Percentiles rank a stretch among this genome's conserved stretches.
Conservation (phyloP, 306 rosid genomes). For the Citrullus colocynthis region DNA sequence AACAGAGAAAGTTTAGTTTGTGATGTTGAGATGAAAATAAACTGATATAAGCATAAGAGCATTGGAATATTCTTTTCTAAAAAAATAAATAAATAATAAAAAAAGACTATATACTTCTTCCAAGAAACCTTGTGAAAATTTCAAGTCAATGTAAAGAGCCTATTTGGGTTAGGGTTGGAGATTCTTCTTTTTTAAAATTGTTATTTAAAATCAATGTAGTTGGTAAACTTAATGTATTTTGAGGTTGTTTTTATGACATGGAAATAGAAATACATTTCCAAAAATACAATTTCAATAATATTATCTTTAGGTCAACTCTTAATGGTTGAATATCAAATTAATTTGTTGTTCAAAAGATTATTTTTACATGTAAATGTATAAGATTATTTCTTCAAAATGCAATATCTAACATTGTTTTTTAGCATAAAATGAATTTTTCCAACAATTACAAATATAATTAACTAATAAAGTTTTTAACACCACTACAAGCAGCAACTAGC, state of each 20-base stretch:
- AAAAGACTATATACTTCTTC: not conserved
- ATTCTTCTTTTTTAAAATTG: not conserved
- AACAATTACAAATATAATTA: too few relatives aligned
- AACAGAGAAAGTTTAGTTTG: not conserved
- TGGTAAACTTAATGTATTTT: not conserved
- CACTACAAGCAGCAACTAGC: too few relatives aligned
- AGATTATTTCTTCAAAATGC: too few relatives aligned
- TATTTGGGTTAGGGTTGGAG: not conserved
- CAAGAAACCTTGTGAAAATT: not conserved
- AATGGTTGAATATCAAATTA: not conserved
- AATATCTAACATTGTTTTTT: too few relatives aligned
- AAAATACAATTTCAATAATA: too few relatives aligned
- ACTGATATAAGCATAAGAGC: not conserved
- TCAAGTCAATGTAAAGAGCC: not conserved
- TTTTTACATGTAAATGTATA: not conserved
- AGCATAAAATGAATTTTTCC: too few relatives aligned
- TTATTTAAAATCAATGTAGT: not conserved
- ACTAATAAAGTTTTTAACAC: too few relatives aligned
- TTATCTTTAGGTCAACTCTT: too few relatives aligned
- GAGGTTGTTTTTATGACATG: too few relatives aligned
- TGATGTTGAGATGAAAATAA: not conserved
- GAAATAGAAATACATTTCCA: too few relatives aligned
- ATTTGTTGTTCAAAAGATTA: too few relatives aligned
- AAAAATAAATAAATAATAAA: not conserved
- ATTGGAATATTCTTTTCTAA: not conserved